phyloP scores from a whole-genome alignment of 768 basidiomycete species.

The Serendipita sp. region DNA sequence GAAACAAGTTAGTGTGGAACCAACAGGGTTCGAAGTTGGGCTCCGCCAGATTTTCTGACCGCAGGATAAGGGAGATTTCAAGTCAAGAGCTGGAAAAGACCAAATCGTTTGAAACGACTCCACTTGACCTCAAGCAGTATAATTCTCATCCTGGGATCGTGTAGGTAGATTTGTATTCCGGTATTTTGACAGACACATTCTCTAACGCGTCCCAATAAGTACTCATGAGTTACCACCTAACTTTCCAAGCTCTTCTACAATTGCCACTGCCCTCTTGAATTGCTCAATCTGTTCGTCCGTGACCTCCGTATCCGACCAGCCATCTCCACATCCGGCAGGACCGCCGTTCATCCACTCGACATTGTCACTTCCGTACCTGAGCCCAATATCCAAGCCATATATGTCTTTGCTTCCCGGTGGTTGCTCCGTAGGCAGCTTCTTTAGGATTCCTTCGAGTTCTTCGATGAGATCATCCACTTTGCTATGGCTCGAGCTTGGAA shows the following conservation, averaged over 20 bases:
- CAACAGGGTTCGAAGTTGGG: no score
- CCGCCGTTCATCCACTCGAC: conserved; percentile 48
- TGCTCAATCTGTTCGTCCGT: conserved; percentile 47
- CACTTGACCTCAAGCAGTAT: no score
- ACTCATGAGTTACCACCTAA: no score
- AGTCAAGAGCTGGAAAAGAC: no score
- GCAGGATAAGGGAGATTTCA: no score
- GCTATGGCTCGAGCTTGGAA: conserved; percentile 16
- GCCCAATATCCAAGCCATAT: conserved; percentile 33
- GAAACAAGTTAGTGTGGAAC: no score
- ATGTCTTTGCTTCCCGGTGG: conserved; percentile 55
- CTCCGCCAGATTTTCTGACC: no score
- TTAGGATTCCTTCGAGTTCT: conserved; percentile 46
- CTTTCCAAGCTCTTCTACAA: conserved; percentile 33
- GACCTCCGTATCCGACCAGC: conserved; percentile 30
- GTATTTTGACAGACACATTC: no score
- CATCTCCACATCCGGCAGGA: conserved; percentile 44
- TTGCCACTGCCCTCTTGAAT: conserved; percentile 55
- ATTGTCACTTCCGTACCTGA: conserved; percentile 27
- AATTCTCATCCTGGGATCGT: no score
- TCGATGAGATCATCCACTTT: conserved; percentile 29
- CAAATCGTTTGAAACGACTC: no score
- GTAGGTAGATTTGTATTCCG: no score
- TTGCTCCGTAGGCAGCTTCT: conserved; percentile 36
- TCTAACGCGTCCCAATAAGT: no score